Base-by-base conservation (phyloP, 1,284 basidiomycete genomes). In the Ceratobasidium sp. region DNA sequence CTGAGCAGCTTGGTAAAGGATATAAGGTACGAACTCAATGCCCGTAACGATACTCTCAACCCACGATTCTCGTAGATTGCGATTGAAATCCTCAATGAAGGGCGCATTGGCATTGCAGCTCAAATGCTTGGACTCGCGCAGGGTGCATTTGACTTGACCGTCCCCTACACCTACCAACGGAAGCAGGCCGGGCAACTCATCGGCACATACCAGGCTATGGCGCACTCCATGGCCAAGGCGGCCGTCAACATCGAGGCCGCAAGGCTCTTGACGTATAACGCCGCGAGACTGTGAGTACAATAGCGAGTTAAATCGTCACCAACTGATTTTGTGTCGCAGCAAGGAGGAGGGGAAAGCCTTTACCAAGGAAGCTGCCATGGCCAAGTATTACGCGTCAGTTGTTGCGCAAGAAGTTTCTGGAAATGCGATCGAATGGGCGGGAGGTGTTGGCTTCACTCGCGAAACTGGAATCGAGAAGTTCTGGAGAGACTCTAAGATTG, bases 81-180 rank as follows among this genome's bases (percentile, higher is more conserved):
- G 70, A 99, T 99, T 80, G 95, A 99, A 86, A 98, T 98, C 81
- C 86, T 99, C 79, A 99, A 99, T 85, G 97, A 99, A 86, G 97
- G 95, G 62, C 94, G 97, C 78, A 98, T 99, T 81, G 98, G 97
- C 66, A 99, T 99, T 81, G 98, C 97, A 33, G 97, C 96, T 1
- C 95, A 97, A 84, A 96, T 97, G 95, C 88, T 99, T 80, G 98
- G 98, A 57, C 91, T 99, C 46, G 98, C 98, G 1, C 96, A 99
- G 84, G 97, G 97, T 48, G 97, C 96, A 4, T 99, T 98, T 83
- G 92, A 97, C 84, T 95, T 96, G 84, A 89, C 94, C 1, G 93
- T 99, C 27, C 92, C 94, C 0, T 98, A 98, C 86, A 95, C 97
- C 1, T 97, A 95, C 85, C 91, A 97, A 84, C 93, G 98, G 76